Base-by-base conservation (phyloP, 805 yeast genomes). In the Yamadazyma endophytica region DNA sequence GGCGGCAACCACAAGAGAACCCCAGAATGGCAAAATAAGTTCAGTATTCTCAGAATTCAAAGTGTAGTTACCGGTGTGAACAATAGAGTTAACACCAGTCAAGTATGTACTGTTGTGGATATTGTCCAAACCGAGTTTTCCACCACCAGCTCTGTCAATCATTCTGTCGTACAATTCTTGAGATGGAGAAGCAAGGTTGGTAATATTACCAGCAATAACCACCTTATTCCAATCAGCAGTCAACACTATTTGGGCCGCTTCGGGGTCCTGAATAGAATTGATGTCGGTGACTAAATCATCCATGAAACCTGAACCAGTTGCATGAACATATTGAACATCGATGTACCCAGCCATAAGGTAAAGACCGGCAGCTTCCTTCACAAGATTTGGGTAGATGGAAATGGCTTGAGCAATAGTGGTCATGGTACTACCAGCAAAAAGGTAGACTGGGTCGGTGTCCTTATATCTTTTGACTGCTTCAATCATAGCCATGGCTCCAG, bases 321-420 rank as follows among this genome's bases (percentile, higher is more conserved):
- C 63, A 29, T 56, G 60, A 4, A 59, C 61, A 31, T 54, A 56
- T 44, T 64, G 69, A 24, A 44, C 56, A 46, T 66, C 72, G 31
- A 62, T 50, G 43, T 60, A 66, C 13, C 70, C 72, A 30, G 70
- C 72, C 70, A 64, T 64, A 36, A 64, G 51, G 46, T 54, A 62
- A 29, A 64, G 44, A 28, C 60, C 62, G 19, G 53, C 65, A 29
- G 66, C 61, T 27, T 63, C 65, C 32, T 61, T 43, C 13, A 61
- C 58, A 36, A 66, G 36, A 17, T 50, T 41, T 25, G 71, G 70
- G 40, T 63, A 64, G 17, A 63, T 46, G 19, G 58, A 46, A 13
- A 66, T 22, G 13, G 72, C 70, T 44, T 61, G 66, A n/a, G 72
- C 72, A 24, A 66, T 63, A 15, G 68, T 64, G 24, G 72, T 66